Evolutionary conservation across 495 filamentous ascomycete genomes (phyloP), one percentile per base, ranked within the genome.

Genomic region (Aspergillus homomorphus): DNA sequence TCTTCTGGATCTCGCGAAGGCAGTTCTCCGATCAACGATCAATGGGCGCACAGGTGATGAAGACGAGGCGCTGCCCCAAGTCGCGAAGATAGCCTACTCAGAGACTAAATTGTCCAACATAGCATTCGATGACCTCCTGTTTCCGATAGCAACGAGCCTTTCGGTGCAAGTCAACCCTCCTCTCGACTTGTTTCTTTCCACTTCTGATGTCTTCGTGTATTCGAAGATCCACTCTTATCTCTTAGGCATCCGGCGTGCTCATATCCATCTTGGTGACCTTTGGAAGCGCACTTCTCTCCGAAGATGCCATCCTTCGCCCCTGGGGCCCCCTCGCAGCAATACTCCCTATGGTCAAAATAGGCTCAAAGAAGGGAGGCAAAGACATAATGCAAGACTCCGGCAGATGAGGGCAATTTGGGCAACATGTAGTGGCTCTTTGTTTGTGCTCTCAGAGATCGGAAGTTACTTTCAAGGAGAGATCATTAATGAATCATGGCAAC

Each of bases 401-500:
- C 78, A 82, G 14, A 86, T 96, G 79, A 79, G 94, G 10, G 87
- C 81, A 20, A 80, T 92, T 0, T 98, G 94, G 93, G 92, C 92
- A 3, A 92, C 89, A 2, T 82, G 86, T 59, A 88, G 88, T 62
- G 88, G 90, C 3, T 88, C 90, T 0, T 79, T 93, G 1, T 96
- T 96, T 73, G 88, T 97, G 59, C 77, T 98, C 3, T 88, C 88
- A 1, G 92, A 96, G 60, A 84, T 88, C 14, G 88, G 91, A 56
- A 84, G 82, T 14, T 97, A 94, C 61, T 86, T 97, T 59, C 92
- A 96, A 66, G 90, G 89, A 3, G 91, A 97, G 68, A 87, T 97
- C 1, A 84, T 96, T 18, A 82, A 87, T 53, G 86, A 85, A 9
- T 87, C 89, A 0, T 96, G 89, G 80, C 76, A 81, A 45, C 76